These are phyloP conservation scores for Chytriomyces sp. DNA, from an alignment of 192 early-diverging fungal genomes.

Conservation along the genomic window DNA sequence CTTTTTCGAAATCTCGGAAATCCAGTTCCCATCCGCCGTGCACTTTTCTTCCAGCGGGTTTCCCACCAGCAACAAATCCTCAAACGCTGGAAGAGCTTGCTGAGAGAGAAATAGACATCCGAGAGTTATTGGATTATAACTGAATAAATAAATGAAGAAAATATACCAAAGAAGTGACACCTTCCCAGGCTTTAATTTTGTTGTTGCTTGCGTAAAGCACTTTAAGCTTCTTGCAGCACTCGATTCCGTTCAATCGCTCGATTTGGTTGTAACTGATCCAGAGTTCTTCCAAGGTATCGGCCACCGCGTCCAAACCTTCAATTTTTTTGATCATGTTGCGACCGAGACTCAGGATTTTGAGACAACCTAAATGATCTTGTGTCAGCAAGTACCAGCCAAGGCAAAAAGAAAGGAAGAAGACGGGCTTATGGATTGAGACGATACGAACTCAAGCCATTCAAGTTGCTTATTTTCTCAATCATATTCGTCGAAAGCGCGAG, in stretches of 20 bases:
- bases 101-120: slow-evolving; percentile 20
- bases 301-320: slow-evolving; percentile 61
- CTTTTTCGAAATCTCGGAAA: slow-evolving; percentile 55
- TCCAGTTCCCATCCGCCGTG: slow-evolving; percentile 60
- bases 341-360: slow-evolving; percentile 58
- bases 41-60: slow-evolving; percentile 66
- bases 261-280: slow-evolving; percentile 64
- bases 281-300: slow-evolving; percentile 63
- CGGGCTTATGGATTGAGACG: slow-evolving; percentile 10
- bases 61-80: slow-evolving; percentile 55
- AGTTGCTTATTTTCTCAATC: slow-evolving; percentile 60
- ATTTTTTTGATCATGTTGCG: slow-evolving; percentile 64
- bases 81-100: slow-evolving; percentile 50
- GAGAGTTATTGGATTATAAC: slow-evolving; percentile 9
- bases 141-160: neutral
- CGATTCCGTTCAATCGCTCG: slow-evolving; percentile 60
- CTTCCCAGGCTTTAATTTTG: slow-evolving; percentile 64
- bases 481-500: slow-evolving; percentile 58
- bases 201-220: slow-evolving; percentile 64
- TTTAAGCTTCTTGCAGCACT: slow-evolving; percentile 65
- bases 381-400: slow-evolving; percentile 3
- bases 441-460: slow-evolving; percentile 47
- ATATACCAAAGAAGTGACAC: slow-evolving; percentile 45
- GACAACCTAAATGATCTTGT: slow-evolving; percentile 31
- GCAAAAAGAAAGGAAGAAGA: neutral